A percentile compares a stretch with the other conserved stretches of the same genome.
Evolutionary conservation across 768 basidiomycete genomes (phyloP).

Genomic region (Naganishia randhawae): DNA sequence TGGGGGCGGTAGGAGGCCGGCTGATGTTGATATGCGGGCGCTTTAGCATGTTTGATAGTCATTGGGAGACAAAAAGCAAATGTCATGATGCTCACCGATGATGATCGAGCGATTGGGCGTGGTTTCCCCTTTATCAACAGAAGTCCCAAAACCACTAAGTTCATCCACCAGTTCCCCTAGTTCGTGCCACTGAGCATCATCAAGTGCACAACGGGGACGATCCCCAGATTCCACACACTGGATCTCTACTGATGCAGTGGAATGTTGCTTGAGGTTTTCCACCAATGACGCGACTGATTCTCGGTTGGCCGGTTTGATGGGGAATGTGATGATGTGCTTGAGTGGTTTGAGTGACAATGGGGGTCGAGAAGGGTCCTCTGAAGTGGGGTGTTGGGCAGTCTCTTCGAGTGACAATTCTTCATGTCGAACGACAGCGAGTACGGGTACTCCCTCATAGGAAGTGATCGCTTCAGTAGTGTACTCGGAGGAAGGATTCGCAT

Average conservation of each 20-base stretch:
- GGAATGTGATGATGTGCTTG: conserved; percentile 8
- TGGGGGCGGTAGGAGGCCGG: conserved; percentile 45
- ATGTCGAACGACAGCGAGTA: background rate
- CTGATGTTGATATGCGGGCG: conserved; percentile 18
- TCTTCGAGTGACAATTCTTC: background rate
- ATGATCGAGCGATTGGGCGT: background rate
- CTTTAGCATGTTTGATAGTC: background rate
- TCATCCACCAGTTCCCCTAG: background rate
- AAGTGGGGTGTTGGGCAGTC: no score
- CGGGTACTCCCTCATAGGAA: background rate
- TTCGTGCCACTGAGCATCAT: background rate
- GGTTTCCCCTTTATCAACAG: background rate
- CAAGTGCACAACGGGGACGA: background rate
- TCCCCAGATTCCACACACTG: background rate
- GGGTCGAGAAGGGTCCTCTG: background rate
- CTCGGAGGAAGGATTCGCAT: background rate
- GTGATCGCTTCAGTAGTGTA: background rate
- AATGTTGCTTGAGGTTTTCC: background rate
- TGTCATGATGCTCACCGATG: background rate
- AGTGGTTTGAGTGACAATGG: background rate
- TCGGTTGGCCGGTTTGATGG: background rate
- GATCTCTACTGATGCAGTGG: background rate
- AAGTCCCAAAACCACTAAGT: background rate
- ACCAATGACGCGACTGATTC: background rate
- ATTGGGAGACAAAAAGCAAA: background rate